Evolutionary conservation across 2,329 filamentous ascomycete genomes (phyloP).

Genomic region (Aspergillus proliferans): DNA sequence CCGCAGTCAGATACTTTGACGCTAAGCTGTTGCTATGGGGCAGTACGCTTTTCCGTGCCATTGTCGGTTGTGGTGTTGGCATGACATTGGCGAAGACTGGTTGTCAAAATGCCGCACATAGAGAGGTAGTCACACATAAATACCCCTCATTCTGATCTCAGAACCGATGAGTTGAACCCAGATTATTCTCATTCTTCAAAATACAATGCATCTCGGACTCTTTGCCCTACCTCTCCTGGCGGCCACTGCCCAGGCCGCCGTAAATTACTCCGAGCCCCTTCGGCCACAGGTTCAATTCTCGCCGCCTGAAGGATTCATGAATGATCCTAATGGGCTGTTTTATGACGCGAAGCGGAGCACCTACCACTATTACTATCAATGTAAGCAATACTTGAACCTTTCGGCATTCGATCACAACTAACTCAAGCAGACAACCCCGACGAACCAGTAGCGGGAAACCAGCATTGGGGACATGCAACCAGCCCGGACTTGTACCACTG

Average conservation of each 20-base stretch:
- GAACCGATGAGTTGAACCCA: neutral
- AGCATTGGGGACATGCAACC: constrained; percentile 64
- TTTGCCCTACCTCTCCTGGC: neutral
- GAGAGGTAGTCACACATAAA: neutral
- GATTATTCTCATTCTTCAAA: neutral
- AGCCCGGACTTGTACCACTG: constrained; percentile 58
- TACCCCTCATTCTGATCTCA: neutral
- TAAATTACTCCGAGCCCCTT: constrained; percentile 12
- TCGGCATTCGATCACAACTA: neutral
- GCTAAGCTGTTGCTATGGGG: no score
- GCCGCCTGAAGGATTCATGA: constrained; percentile 33
- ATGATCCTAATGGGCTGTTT: constrained; percentile 62
- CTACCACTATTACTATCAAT: constrained; percentile 63
- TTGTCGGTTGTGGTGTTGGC: no score
- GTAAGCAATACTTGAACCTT: constrained; percentile 21
- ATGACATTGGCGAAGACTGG: no score
- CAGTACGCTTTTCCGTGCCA: no score
- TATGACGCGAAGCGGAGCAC: constrained; percentile 47
- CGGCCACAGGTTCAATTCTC: constrained; percentile 29
- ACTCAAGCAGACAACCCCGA: constrained; percentile 42
- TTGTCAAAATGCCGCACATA: no score
- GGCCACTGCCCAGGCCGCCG: neutral
- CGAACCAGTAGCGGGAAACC: constrained; percentile 48
- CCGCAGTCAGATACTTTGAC: no score
- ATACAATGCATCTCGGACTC: neutral